phyloP scores from a whole-genome alignment of 2,329 filamentous ascomycete genomes.

The Colletotrichum lupini region DNA sequence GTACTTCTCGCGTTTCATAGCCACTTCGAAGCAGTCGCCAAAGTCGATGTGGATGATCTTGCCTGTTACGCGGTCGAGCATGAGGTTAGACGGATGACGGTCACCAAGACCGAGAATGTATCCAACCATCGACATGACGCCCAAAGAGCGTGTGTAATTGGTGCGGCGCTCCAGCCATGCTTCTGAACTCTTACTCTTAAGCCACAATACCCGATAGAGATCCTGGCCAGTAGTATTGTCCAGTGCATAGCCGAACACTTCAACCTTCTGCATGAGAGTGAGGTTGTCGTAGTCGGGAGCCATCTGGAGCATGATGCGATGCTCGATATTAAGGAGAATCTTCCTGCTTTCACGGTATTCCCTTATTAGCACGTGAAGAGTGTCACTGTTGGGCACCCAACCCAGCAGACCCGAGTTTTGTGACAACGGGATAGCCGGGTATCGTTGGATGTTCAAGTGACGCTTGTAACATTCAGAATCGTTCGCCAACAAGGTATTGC shows the following conservation, averaged over 20 bases:
- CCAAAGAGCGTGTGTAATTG: constrained; percentile 97
- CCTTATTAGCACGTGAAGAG: constrained; percentile 93
- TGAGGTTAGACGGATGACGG: constrained; percentile 96
- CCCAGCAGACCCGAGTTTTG: constrained; percentile 95
- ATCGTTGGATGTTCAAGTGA: constrained; percentile 95
- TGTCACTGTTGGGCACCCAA: constrained; percentile 98
- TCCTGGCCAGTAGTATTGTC: constrained; percentile 99
- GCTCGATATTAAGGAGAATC: constrained; percentile 98
- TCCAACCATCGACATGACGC: constrained; percentile 99
- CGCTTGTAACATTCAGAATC: constrained; percentile 98
- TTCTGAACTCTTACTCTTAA: constrained; percentile 98
- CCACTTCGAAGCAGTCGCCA: constrained; percentile 98
- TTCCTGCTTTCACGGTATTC: constrained; percentile 98
- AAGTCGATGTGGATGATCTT: constrained; percentile 99
- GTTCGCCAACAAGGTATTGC: constrained; percentile 93
- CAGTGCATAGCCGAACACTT: constrained; percentile 98
- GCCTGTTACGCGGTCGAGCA: constrained; percentile 95
- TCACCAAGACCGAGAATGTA: constrained; percentile 98
- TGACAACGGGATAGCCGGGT: constrained; percentile 95
- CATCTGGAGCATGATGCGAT: constrained; percentile 99
- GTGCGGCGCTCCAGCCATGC: constrained; percentile 97
- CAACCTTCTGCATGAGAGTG: constrained; percentile 99
- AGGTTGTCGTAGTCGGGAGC: constrained; percentile 98
- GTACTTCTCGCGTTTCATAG: constrained; percentile 99
- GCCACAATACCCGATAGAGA: constrained; percentile 96